Evolutionary conservation across 345 rosid species (phyloP).

Genomic region (Hypericum perforatum): DNA sequence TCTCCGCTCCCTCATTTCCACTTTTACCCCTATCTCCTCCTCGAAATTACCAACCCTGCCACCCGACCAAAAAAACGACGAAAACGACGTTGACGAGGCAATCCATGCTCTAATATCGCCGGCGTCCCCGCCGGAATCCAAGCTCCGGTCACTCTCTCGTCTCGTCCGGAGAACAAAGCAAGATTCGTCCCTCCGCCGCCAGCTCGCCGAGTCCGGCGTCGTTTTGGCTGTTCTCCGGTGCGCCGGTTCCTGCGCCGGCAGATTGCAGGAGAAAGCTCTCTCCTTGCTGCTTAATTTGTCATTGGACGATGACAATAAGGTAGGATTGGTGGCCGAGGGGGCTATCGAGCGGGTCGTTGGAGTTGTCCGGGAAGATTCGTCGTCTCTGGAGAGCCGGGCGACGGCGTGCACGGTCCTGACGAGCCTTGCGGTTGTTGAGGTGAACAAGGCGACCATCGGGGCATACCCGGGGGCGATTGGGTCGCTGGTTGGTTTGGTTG

Average conservation of each 20-base stretch:
- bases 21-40: conserved; percentile 27
- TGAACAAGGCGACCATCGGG: conserved; percentile 89
- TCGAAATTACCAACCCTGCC: conserved; percentile 18
- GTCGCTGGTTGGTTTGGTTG: conserved; percentile 47
- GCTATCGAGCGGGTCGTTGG: conserved; percentile 49
- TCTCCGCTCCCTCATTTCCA: conserved; percentile 71
- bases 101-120: conserved; percentile 45
- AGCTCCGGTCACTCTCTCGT: conserved; percentile 49
- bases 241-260: conserved; percentile 33
- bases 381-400: conserved; percentile 60
- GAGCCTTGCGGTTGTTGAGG: conserved; percentile 90
- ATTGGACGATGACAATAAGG: conserved; percentile 85
- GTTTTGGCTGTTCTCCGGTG: conserved; percentile 59
- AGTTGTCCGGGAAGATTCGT: conserved; percentile 46
- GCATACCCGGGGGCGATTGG: conserved; percentile 62
- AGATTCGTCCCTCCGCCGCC: conserved; percentile 58
- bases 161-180: conserved; percentile 53
- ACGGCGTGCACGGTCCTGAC: conserved; percentile 76
- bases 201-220: conserved; percentile 74
- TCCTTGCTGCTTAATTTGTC: conserved; percentile 77
- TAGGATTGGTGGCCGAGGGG: conserved; percentile 94
- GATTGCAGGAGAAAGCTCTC: conserved; percentile 60
- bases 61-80: not conserved
- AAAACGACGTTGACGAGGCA: too few relatives aligned
- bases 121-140: conserved; percentile 34